Conservation (phyloP, 805 yeast species). For the Citeromyces matritensis region DNA sequence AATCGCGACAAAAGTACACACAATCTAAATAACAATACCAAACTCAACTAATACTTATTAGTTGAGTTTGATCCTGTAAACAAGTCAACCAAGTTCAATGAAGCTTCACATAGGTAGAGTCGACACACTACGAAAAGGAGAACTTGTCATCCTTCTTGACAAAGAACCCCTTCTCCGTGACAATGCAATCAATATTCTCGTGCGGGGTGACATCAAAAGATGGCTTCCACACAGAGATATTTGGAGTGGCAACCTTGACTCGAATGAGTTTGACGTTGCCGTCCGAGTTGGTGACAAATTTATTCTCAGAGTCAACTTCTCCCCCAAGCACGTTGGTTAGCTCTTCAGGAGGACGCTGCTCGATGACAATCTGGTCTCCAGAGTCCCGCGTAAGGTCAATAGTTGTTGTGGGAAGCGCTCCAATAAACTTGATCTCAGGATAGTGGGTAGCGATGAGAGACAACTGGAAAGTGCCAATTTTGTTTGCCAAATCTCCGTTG, state of each 20-base stretch:
- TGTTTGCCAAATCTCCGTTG: conserved; percentile 94
- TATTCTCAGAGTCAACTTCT: conserved; percentile 18
- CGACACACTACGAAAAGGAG: not conserved
- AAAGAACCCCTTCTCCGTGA: conserved; percentile 62
- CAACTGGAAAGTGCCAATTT: conserved; percentile 88
- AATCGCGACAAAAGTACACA: too few relatives aligned
- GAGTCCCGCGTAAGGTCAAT: conserved; percentile 51
- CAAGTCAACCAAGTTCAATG: too few relatives aligned
- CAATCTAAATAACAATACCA: too few relatives aligned
- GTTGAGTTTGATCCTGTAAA: too few relatives aligned
- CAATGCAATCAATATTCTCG: conserved; percentile 70
- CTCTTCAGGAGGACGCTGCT: conserved; percentile 74
- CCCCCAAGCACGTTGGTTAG: conserved; percentile 67
- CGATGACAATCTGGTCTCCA: conserved; percentile 74
- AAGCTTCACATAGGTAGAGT: not conserved
- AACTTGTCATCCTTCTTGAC: conserved; percentile 20
- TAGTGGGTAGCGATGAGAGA: conserved; percentile 55
- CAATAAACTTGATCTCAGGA: conserved; percentile 65
- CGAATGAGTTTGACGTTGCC: conserved; percentile 20
- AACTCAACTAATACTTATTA: too few relatives aligned
- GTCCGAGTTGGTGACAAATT: conserved; percentile 12
- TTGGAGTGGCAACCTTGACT: conserved; percentile 75
- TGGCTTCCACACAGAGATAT: conserved; percentile 87
- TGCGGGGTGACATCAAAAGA: conserved; percentile 91
- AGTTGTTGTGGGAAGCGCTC: conserved; percentile 92